Conservation (phyloP, 2,329 filamentous ascomycete species). For the Elsinoe batatas region DNA sequence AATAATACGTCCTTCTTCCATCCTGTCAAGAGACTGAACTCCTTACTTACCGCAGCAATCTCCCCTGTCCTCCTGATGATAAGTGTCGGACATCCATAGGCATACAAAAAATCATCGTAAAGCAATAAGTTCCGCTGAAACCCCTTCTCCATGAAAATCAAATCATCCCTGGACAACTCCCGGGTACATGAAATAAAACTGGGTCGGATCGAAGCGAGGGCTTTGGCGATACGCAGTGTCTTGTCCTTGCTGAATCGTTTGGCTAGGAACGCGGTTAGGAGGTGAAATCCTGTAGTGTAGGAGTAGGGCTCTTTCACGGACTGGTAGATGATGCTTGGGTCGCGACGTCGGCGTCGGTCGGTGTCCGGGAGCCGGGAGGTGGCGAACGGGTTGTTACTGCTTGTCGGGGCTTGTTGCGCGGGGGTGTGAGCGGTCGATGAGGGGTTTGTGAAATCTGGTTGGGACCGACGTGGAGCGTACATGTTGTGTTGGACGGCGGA, state of each 20-base stretch:
- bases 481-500: constrained; percentile 11
- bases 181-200: constrained; percentile 88
- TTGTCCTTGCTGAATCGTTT: constrained; percentile 69
- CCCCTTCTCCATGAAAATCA: constrained; percentile 96
- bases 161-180: constrained; percentile 76
- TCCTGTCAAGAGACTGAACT: constrained; percentile 90
- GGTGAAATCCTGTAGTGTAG: constrained; percentile 84
- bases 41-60: constrained; percentile 89
- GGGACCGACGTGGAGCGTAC: constrained; percentile 9
- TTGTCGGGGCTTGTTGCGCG: constrained; percentile 23
- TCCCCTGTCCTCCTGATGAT: constrained; percentile 88
- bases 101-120: constrained; percentile 84
- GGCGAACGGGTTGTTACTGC: constrained; percentile 24
- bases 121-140: constrained; percentile 88
- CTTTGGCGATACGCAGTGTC: constrained; percentile 72
- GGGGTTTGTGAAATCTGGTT: constrained; percentile 5
- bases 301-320: constrained; percentile 84
- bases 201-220: constrained; percentile 79
- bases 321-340: constrained; percentile 80
- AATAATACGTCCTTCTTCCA: constrained; percentile 87
- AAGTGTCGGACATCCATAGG: constrained; percentile 80
- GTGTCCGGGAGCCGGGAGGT: constrained; percentile 21
- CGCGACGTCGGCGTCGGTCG: constrained; percentile 45
- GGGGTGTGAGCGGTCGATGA: background rate
- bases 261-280: constrained; percentile 69